Percentiles rank a stretch among this genome's conserved stretches.
phyloP scores from a whole-genome alignment of 805 yeast species.

The Blastobotrys muscicola region DNA sequence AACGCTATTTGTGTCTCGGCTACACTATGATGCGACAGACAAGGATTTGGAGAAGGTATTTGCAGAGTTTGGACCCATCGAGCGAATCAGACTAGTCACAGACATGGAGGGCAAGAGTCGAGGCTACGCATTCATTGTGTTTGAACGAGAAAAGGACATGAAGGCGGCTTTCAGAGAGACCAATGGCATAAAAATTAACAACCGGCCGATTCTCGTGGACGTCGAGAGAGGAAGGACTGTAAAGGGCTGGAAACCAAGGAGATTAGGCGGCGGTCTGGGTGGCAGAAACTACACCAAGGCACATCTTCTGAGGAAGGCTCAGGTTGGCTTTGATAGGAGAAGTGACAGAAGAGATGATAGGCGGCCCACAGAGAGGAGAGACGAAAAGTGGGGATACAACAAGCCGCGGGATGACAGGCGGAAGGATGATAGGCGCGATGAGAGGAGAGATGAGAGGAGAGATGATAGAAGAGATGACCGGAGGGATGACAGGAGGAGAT shows the following conservation, averaged over 20 bases:
- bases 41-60: constrained; percentile 57
- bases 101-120: constrained; percentile 44
- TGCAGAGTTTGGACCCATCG: constrained; percentile 60
- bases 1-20: constrained; percentile 70
- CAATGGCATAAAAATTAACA: constrained; percentile 43
- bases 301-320: constrained; percentile 10
- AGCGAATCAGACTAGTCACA: constrained; percentile 45
- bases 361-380: constrained; percentile 3
- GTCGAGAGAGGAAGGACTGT: constrained; percentile 32
- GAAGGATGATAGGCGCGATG: constrained; percentile 4
- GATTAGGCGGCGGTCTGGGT: constrained; percentile 87
- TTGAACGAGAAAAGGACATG: constrained; percentile 50
- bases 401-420: constrained; percentile 1
- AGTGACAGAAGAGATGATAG: constrained; percentile 1
- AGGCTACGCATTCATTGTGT: constrained; percentile 82
- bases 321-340: constrained; percentile 4
- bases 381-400: constrained; percentile 13
- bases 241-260: constrained; percentile 31
- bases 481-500: constrained; percentile 12
- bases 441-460: constrained; percentile 4
- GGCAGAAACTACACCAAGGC: constrained; percentile 56
- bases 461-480: constrained; percentile 8
- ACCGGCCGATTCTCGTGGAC: constrained; percentile 39
- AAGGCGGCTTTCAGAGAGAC: constrained; percentile 51
- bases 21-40: constrained; percentile 57